These are phyloP conservation scores for Akebia trifoliata DNA, from an alignment of 164 flowering plant species.

Conservation along the genomic window DNA sequence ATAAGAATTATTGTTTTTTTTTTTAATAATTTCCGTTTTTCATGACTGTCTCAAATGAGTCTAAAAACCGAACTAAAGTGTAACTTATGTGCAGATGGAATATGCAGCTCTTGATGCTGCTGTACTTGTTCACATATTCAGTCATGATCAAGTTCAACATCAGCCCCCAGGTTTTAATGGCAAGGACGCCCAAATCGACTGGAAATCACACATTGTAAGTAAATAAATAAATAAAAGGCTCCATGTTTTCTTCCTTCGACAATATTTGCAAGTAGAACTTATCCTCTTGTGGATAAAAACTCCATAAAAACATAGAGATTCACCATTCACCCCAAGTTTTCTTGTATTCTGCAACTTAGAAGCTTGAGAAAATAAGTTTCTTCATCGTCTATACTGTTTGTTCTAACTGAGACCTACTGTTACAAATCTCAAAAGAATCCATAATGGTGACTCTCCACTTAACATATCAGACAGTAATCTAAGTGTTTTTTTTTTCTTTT, in stretches of 20 bases:
- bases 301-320: neutral
- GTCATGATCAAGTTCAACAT: conserved; percentile 44
- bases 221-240: neutral
- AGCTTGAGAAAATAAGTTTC: neutral
- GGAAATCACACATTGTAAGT: conserved; percentile 88
- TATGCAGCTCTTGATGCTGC: conserved; percentile 99
- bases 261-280: neutral
- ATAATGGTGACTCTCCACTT: neutral
- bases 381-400: too few species aligned
- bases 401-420: too few species aligned
- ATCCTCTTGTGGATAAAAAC: neutral
- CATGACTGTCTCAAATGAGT: neutral
- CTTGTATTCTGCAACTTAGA: neutral
- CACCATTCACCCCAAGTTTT: neutral
- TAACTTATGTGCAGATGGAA: conserved; percentile 67
- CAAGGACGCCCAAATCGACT: conserved; percentile 33
- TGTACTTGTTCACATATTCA: conserved; percentile 81
- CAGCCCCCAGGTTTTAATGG: conserved; percentile 32
- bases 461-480: neutral
- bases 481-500: neutral
- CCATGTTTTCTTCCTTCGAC: neutral
- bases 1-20: too few species aligned
- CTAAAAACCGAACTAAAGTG: neutral
- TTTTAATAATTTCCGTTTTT: conserved; percentile 3
- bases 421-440: neutral